Percentiles rank a stretch among this genome's conserved stretches.
phyloP scores from a whole-genome alignment of 139 green algal genomes.

The Chlorella ohadii region DNA sequence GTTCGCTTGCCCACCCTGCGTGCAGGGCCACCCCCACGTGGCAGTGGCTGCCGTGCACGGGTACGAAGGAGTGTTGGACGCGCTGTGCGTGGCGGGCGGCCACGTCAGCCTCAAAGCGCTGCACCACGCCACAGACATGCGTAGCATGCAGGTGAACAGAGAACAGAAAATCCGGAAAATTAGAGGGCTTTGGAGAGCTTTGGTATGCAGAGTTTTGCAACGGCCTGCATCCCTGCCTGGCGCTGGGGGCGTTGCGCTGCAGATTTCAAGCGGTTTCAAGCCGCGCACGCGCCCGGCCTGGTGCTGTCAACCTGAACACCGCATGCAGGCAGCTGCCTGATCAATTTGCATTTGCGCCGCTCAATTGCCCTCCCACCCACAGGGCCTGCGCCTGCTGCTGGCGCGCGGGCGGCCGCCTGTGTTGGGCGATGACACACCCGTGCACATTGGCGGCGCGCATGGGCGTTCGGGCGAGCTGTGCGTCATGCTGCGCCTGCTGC shows the following conservation, averaged over 20 bases:
- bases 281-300: too few relatives aligned
- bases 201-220: too few relatives aligned
- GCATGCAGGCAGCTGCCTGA: too few relatives aligned
- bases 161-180: too few relatives aligned
- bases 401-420: constrained; percentile 15
- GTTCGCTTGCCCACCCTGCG: too few relatives aligned
- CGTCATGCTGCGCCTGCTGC: constrained; percentile 29
- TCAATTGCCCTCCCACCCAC: background rate
- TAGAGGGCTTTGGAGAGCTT: too few relatives aligned
- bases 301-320: too few relatives aligned
- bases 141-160: background rate
- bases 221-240: too few relatives aligned
- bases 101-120: constrained; percentile 4
- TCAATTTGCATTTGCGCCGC: too few relatives aligned
- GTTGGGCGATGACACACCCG: background rate
- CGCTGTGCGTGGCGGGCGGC: constrained; percentile 7
- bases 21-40: constrained; percentile 20
- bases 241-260: too few relatives aligned
- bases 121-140: constrained; percentile 24
- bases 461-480: constrained; percentile 14
- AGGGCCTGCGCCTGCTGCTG: constrained; percentile 25
- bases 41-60: constrained; percentile 11
- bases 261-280: too few relatives aligned
- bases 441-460: constrained; percentile 18
- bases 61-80: constrained; percentile 1